A percentile compares a stretch with the other conserved stretches of the same genome.
Conservation (phyloP, 495 filamentous ascomycete genomes). For the Aspergillus heteromorphus region DNA sequence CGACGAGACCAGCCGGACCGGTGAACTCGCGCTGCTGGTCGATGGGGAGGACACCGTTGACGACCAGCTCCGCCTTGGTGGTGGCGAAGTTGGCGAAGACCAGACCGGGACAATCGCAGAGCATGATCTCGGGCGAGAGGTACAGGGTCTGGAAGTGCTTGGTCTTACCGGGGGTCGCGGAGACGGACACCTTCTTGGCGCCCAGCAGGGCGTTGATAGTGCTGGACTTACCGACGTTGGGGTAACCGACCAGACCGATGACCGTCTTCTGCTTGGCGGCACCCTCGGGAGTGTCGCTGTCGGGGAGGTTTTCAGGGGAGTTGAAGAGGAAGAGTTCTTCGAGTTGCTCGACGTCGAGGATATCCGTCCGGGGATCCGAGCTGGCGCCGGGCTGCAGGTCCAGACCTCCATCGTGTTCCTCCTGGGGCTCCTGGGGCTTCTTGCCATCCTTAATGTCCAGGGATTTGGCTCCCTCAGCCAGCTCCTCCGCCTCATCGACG, state of each 20-base stretch:
- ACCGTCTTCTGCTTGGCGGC: conserved; percentile 56
- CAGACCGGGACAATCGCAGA: conserved; percentile 98
- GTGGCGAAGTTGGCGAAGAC: conserved; percentile 98
- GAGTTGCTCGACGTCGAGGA: conserved; percentile 86
- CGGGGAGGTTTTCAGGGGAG: conserved; percentile 47
- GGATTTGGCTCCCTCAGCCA: conserved; percentile 33
- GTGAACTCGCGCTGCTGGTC: conserved; percentile 95
- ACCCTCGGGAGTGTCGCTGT: conserved; percentile 33
- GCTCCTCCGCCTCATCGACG: conserved; percentile 42
- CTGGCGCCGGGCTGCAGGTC: conserved; percentile 15
- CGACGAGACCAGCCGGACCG: conserved; percentile 80
- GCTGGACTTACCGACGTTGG: conserved; percentile 98
- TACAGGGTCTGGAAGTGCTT: conserved; percentile 99
- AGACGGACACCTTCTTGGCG: conserved; percentile 97
- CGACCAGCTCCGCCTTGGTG: conserved; percentile 94
- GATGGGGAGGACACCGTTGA: conserved; percentile 92
- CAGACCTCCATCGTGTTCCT: conserved; percentile 21
- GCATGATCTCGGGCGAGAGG: conserved; percentile 76
- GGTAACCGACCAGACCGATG: conserved; percentile 96
- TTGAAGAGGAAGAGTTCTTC: conserved; percentile 82
- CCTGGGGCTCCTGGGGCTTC: conserved; percentile 25
- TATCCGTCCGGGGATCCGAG: conserved; percentile 52
- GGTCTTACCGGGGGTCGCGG: conserved; percentile 94
- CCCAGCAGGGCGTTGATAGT: conserved; percentile 98
- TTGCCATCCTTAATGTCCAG: conserved; percentile 38